Conservation (phyloP, 1,284 basidiomycete species). For the Volvariella volvacea region DNA sequence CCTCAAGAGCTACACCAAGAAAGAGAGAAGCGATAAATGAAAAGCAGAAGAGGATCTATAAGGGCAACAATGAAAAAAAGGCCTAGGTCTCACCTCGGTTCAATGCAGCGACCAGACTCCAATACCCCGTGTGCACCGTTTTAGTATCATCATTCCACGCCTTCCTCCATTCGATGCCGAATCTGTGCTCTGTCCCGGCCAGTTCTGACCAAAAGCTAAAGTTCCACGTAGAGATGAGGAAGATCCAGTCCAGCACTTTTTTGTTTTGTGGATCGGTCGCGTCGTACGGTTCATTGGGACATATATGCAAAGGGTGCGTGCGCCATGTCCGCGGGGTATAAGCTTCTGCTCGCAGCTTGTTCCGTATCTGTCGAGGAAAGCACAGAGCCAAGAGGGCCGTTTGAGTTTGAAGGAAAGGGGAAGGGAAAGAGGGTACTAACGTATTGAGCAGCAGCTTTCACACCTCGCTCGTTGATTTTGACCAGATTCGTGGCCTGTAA, state of each 20-base stretch:
- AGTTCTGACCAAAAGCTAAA: constrained; percentile 83
- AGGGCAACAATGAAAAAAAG: too few species aligned
- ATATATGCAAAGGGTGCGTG: constrained; percentile 68
- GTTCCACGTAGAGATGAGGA: constrained; percentile 76
- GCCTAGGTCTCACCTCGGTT: constrained; percentile 54
- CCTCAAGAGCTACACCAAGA: constrained; percentile 35
- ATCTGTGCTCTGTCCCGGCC: constrained; percentile 49
- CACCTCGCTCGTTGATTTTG: constrained; percentile 46
- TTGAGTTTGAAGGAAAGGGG: constrained; percentile 5
- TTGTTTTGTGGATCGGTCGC: constrained; percentile 45
- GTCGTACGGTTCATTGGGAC: constrained; percentile 56
- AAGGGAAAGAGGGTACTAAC: constrained; percentile 30
- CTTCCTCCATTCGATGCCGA: constrained; percentile 69
- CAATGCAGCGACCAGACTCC: constrained; percentile 73
- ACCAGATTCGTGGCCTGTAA: constrained; percentile 51
- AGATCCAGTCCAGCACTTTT: constrained; percentile 72
- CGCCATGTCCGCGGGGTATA: constrained; percentile 77
- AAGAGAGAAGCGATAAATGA: too few species aligned
- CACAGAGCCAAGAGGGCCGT: constrained; percentile 3
- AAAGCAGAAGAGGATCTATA: too few species aligned
- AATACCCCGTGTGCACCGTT: constrained; percentile 68
- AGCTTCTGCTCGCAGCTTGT: constrained; percentile 47
- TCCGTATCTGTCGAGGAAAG: constrained; percentile 42
- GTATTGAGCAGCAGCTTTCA: constrained; percentile 53
- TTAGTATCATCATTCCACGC: constrained; percentile 49